These are phyloP conservation scores for Cytospora piceae DNA, from an alignment of 2,329 filamentous ascomycete genomes.

Conservation along the genomic window DNA sequence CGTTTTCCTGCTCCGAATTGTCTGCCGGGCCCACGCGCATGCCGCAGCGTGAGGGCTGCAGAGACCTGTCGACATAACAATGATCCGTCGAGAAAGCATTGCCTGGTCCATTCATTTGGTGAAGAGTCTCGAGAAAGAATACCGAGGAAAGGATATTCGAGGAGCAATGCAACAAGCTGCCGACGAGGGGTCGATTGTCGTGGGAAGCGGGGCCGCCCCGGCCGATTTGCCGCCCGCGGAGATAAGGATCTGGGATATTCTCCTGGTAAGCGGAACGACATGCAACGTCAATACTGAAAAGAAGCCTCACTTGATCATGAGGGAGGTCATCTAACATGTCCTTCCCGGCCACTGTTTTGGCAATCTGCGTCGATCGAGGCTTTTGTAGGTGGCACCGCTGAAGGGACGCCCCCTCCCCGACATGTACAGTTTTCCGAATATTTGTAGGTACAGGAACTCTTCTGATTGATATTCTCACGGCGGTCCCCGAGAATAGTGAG, in stretches of 20 bases:
- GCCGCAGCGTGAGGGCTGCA: background rate
- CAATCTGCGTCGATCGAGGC: no score
- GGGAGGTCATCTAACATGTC: no score
- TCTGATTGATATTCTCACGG: no score
- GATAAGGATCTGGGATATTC: background rate
- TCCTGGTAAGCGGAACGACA: background rate
- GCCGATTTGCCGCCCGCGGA: background rate
- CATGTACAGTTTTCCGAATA: no score
- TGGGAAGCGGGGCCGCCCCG: background rate
- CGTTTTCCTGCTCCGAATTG: no score
- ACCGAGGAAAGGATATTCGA: background rate
- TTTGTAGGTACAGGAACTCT: no score
- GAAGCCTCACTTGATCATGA: no score
- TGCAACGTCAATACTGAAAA: background rate
- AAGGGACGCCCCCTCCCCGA: no score
- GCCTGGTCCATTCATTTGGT: slow-evolving; percentile 16
- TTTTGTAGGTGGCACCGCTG: no score
- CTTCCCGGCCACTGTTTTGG: no score
- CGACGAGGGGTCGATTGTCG: background rate
- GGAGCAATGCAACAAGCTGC: background rate
- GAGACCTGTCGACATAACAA: background rate
- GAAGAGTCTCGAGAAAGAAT: slow-evolving; percentile 20
- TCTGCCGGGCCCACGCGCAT: background rate
- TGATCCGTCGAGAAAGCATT: background rate
- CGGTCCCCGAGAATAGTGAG: no score